A percentile compares a stretch with the other conserved stretches of the same genome.
Evolutionary conservation across 2,329 filamentous ascomycete genomes (phyloP).

Genomic region (Coniochaeta ligniaria): DNA sequence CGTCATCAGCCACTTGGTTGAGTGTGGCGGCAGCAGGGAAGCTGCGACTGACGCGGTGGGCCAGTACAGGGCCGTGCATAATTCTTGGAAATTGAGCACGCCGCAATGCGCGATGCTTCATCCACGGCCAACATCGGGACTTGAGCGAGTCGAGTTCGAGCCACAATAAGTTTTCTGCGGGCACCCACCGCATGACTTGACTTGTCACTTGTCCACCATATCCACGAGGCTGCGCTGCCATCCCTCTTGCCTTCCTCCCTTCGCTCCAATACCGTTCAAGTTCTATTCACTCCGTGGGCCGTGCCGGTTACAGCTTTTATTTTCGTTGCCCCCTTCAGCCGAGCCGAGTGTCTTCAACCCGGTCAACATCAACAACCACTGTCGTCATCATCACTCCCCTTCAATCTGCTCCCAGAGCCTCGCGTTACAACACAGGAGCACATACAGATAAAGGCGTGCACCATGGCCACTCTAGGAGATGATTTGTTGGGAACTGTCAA

Average conservation of each 20-base stretch:
- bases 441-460: constrained; percentile 9
- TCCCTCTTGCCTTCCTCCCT: neutral
- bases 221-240: neutral
- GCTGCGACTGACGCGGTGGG: neutral
- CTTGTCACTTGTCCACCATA: neutral
- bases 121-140: constrained; percentile 9
- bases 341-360: neutral
- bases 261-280: neutral
- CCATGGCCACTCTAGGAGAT: constrained; percentile 91
- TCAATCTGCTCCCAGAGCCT: neutral
- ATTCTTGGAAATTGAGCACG: constrained; percentile 15
- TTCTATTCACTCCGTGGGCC: neutral
- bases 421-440: neutral
- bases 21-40: too few species aligned
- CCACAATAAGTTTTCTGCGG: constrained; percentile 11
- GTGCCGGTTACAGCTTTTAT: constrained; percentile 1
- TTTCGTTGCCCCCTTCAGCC: neutral
- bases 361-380: constrained; percentile 1
- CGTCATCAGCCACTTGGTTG: constrained; percentile 3
- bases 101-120: constrained; percentile 1
- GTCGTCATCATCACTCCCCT: neutral
- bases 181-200: constrained; percentile 11
- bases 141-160: constrained; percentile 4
- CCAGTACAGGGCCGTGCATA: constrained; percentile 6
- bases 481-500: constrained; percentile 94